Conservation (phyloP, 495 filamentous ascomycete genomes). For the Trypethelium eluteriae region DNA sequence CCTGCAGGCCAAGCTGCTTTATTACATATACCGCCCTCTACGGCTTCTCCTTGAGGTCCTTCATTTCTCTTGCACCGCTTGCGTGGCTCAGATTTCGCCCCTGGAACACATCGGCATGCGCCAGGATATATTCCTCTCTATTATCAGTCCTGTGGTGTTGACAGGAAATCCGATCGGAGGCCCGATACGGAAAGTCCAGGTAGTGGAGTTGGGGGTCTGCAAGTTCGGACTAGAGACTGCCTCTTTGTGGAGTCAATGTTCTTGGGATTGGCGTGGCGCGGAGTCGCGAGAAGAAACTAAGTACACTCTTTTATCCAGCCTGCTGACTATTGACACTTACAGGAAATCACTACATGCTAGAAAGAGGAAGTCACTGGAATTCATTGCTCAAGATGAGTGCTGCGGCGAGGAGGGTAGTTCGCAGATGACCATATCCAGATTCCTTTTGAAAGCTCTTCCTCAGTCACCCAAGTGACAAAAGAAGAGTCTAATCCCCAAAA, state of each 20-base stretch:
- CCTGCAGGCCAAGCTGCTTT: slow-evolving; percentile 46
- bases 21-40: slow-evolving; percentile 56
- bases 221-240: not conserved
- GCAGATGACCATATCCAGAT: too few species aligned
- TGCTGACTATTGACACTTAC: too few species aligned
- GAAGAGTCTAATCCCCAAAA: too few species aligned
- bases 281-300: not conserved
- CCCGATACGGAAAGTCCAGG: not conserved
- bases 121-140: not conserved
- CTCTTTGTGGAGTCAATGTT: not conserved
- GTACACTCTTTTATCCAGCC: too few species aligned
- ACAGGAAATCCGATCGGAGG: not conserved
- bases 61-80: slow-evolving; percentile 57
- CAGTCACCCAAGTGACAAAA: too few species aligned
- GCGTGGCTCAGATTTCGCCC: not conserved
- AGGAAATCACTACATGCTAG: too few species aligned
- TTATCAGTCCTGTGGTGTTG: not conserved
- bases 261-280: not conserved
- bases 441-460: too few species aligned
- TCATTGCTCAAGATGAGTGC: too few species aligned
- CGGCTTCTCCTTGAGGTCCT: slow-evolving; percentile 64
- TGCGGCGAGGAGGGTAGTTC: too few species aligned
- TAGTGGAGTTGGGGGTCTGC: not conserved
- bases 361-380: too few species aligned
- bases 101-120: not conserved